phyloP scores from a whole-genome alignment of 305 asterid species.

The Andrographis paniculata region DNA sequence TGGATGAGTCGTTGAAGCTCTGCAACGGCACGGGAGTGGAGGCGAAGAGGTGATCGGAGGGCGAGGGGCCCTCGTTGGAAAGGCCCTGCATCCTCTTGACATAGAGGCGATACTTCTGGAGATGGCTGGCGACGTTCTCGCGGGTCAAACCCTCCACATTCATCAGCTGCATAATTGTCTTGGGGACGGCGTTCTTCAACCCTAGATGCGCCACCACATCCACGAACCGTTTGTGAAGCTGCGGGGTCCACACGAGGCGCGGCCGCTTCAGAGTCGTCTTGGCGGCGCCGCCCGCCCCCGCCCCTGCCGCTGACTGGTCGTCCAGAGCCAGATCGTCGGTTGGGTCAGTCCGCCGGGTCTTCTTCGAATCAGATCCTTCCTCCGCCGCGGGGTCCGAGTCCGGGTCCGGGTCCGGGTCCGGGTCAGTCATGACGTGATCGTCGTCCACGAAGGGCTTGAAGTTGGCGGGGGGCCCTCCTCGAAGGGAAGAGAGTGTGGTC shows the following conservation, averaged over 20 bases:
- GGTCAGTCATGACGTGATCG: constrained; percentile 27
- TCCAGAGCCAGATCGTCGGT: no score
- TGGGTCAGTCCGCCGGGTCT: no score
- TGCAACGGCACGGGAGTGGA: constrained; percentile 65
- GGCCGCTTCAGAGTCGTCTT: constrained; percentile 65
- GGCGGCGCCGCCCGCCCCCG: constrained; percentile 14
- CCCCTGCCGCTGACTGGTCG: constrained; percentile 34
- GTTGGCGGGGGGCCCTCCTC: constrained; percentile 21
- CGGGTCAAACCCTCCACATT: constrained; percentile 91
- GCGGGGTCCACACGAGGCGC: constrained; percentile 97
- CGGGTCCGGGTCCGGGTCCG: constrained; percentile 27
- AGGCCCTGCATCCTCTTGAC: constrained; percentile 80
- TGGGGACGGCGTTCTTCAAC: constrained; percentile 83
- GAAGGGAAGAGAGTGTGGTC: constrained; percentile 47
- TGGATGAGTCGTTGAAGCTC: constrained; percentile 55
- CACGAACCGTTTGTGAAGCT: constrained; percentile 85
- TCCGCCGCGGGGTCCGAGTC: constrained; percentile 23
- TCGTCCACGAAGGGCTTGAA: constrained; percentile 28
- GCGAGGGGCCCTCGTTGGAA: constrained; percentile 61
- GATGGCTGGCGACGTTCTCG: constrained; percentile 91
- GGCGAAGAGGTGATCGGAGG: constrained; percentile 68
- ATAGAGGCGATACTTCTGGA: constrained; percentile 83
- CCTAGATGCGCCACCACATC: constrained; percentile 91
- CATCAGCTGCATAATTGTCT: constrained; percentile 95
- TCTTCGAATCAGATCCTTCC: constrained; percentile 29